phyloP scores from a whole-genome alignment of 331 rosid genomes.

The Stylosanthes scabra region DNA sequence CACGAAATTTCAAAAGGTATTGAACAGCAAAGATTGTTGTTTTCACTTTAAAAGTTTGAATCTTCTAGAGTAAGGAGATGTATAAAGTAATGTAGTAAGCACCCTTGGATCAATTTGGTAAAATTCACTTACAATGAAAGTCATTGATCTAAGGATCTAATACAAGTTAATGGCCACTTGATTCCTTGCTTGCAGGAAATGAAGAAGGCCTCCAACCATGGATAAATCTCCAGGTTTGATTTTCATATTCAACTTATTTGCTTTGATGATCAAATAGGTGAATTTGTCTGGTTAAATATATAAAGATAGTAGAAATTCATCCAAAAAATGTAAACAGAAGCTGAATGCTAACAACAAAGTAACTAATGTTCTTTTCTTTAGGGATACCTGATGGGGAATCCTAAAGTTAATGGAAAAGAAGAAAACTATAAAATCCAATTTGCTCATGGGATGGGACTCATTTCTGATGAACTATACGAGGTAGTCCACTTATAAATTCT shows the following conservation, averaged over 20 bases:
- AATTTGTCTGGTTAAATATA: not conserved
- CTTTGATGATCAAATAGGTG: slow-evolving; percentile 9
- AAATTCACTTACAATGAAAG: too few species aligned
- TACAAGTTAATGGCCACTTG: too few species aligned
- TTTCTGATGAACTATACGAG: slow-evolving; percentile 67
- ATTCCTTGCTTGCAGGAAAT: slow-evolving; percentile 50
- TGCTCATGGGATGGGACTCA: slow-evolving; percentile 68
- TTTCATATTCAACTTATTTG: not conserved
- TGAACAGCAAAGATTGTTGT: not conserved
- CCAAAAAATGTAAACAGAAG: not conserved
- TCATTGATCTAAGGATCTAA: too few species aligned
- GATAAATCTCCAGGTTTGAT: slow-evolving; percentile 61
- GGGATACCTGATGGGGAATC: slow-evolving; percentile 69
- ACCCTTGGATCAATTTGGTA: too few species aligned
- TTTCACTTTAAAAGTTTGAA: too few species aligned
- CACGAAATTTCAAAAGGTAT: slow-evolving; percentile 59
- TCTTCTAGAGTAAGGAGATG: too few species aligned
- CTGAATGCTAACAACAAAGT: not conserved
- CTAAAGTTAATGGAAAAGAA: not conserved
- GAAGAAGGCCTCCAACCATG: slow-evolving; percentile 49
- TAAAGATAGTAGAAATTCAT: too few species aligned
- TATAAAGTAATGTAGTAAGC: too few species aligned
- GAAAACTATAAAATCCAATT: slow-evolving; percentile 42
- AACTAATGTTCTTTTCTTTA: slow-evolving; percentile 13
- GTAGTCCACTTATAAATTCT: slow-evolving; percentile 29